Evolutionary conservation across 108 stramenopile species (phyloP), one percentile per base, ranked within the genome.

Genomic region (Schizochytrium sp.): DNA sequence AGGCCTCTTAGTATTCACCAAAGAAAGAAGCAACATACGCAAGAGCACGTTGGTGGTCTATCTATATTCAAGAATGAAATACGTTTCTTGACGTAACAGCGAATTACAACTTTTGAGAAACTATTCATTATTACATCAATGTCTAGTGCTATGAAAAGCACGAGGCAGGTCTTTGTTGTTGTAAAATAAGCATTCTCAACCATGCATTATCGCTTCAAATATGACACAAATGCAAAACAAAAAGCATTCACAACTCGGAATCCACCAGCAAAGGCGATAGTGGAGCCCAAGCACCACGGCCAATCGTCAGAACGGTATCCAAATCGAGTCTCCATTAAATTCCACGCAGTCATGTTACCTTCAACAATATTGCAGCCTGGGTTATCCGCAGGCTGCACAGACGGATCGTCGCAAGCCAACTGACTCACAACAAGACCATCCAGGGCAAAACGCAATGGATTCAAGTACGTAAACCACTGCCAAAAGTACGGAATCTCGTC

Each of bases 401-500:
- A 60, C n/a, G 59, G 59, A 15, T 69, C 64, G 40, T 83, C 76
- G n/a, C 76, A 83, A 8, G 10, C 40, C 8, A 83, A 53, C 76
- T 83, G 76, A 40, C 50, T n/a, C 0, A 55, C 50, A 13, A 83
- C 76, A n/a, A 55, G 76, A 5, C 50, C 76, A n/a, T 49, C 40
- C 28, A 49, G 53, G 5, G 76, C 40, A 40, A 55, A 83, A 10
- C 76, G 47, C 17, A 83, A 53, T 40, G 76, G 76, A 28, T 83
- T 83, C 3, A 83, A 55, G 76, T 83, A 83, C 1, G 76, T 83
- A 2, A 83, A 55, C 47, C 47, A 83, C 28, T 83, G 5, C 76
- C 76, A 83, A 55, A 83, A 83, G 10, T 83, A 55, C 50, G 50
- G 47, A 5, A 42, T 50, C 15, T 83, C 76, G 15, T 46, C 45